Evolutionary conservation across 2,329 filamentous ascomycete genomes (phyloP).

Genomic region (Aspergillus terreus): DNA sequence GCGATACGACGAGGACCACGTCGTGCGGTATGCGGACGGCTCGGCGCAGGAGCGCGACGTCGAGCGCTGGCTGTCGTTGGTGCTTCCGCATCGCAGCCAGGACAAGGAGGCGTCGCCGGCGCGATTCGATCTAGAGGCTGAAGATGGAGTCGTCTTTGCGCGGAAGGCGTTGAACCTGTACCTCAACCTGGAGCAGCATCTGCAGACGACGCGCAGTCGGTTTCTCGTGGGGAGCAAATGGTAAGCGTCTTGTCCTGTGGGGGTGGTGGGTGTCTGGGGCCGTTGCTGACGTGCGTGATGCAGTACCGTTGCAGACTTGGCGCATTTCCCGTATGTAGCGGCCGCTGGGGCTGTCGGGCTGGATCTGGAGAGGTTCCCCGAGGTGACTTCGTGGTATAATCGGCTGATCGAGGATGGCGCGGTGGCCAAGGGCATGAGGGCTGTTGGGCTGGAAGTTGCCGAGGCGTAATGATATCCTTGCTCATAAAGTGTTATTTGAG

Average conservation of each 20-base stretch:
- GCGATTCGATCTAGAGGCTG: not conserved
- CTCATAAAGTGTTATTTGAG: no score
- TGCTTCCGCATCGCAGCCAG: not conserved
- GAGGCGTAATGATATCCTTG: not conserved
- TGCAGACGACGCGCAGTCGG: conserved; percentile 2
- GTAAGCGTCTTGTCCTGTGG: conserved; percentile 1
- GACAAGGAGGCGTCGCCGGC: not conserved
- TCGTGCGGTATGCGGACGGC: conserved; percentile 3
- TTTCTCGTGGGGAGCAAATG: conserved; percentile 12
- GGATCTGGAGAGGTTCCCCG: conserved; percentile 11
- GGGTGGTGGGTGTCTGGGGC: not conserved
- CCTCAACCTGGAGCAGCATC: conserved; percentile 8
- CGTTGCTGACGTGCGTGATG: not conserved
- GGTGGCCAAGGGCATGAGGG: conserved; percentile 7
- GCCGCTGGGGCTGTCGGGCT: conserved; percentile 4
- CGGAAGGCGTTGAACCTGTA: conserved; percentile 8
- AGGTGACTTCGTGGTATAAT: conserved; percentile 13
- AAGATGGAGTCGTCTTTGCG: not conserved
- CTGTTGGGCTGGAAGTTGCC: conserved; percentile 1
- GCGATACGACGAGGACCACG: conserved; percentile 1
- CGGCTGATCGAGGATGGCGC: not conserved
- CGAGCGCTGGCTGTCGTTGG: not conserved
- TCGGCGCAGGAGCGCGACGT: conserved; percentile 3
- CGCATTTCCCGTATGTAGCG: conserved; percentile 8
- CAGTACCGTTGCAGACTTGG: conserved; percentile 12